A percentile compares a stretch with the other conserved stretches of the same genome.
Evolutionary conservation across 2,329 filamentous ascomycete genomes (phyloP).

Genomic region (Colletotrichum gloeosporioides): DNA sequence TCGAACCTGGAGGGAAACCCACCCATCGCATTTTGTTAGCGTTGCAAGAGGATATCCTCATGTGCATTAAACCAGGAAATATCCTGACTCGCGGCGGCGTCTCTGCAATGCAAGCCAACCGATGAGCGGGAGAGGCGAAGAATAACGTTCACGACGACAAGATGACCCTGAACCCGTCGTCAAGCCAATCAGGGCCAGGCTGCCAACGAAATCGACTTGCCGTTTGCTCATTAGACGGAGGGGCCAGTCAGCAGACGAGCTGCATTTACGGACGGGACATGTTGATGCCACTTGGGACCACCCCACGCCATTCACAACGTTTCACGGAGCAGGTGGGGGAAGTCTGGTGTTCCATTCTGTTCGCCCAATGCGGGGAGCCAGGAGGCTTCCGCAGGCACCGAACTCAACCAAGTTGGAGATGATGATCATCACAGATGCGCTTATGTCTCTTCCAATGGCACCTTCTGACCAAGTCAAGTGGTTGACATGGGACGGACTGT

Average conservation of each 20-base stretch:
- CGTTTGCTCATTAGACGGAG: background rate
- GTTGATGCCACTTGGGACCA: background rate
- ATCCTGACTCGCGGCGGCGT: background rate
- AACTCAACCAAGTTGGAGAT: background rate
- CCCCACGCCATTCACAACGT: background rate
- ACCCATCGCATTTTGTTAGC: background rate
- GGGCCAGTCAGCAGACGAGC: background rate
- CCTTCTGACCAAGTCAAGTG: constrained; percentile 8
- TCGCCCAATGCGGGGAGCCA: background rate
- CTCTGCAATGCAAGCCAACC: background rate
- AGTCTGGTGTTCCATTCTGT: background rate
- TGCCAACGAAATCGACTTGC: background rate
- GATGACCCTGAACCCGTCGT: background rate
- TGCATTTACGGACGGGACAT: background rate
- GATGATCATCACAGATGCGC: constrained; percentile 5
- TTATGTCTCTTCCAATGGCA: background rate
- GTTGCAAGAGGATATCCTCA: background rate
- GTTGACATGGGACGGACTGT: background rate
- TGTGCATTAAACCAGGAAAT: background rate
- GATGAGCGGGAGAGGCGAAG: background rate
- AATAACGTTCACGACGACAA: background rate
- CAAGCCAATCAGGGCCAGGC: background rate
- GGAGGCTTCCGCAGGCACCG: background rate
- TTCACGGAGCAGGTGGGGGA: background rate
- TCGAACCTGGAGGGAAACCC: background rate